phyloP scores from a whole-genome alignment of 208 protist species.

The Novymonas esmeraldas region DNA sequence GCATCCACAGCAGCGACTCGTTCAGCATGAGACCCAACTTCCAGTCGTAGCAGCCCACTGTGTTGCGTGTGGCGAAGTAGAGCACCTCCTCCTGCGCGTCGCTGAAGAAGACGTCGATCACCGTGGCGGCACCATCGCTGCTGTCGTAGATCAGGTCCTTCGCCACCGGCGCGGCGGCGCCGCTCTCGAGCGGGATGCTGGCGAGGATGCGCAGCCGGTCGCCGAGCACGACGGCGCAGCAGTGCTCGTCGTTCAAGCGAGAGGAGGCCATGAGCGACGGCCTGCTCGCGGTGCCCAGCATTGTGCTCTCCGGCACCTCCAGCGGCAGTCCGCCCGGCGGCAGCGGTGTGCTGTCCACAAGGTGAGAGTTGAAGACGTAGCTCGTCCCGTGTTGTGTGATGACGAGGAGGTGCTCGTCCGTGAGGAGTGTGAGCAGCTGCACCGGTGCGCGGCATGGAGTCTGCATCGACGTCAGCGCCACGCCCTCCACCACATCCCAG shows the following conservation, averaged over 20 bases:
- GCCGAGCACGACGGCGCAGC: conserved; percentile 61
- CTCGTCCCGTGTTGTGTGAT: conserved; percentile 47
- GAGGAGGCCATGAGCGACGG: conserved; percentile 40
- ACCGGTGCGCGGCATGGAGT: conserved; percentile 48
- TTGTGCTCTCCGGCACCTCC: conserved; percentile 15
- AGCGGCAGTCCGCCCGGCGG: conserved; percentile 36
- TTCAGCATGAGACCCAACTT: conserved; percentile 67
- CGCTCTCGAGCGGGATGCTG: conserved; percentile 33
- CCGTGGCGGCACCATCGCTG: conserved; percentile 56
- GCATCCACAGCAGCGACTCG: conserved; percentile 74
- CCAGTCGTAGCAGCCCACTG: conserved; percentile 85
- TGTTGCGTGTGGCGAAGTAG: conserved; percentile 72
- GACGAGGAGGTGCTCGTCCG: conserved; percentile 63
- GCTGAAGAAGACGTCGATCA: conserved; percentile 85
- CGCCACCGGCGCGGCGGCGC: conserved; percentile 21
- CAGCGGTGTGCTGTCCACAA: conserved; percentile 43
- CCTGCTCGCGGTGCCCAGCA: conserved; percentile 9
- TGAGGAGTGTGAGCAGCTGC: conserved; percentile 45
- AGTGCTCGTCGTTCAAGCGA: conserved; percentile 41
- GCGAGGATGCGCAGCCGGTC: conserved; percentile 68
- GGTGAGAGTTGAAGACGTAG: conserved; percentile 75
- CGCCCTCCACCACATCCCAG: conserved; percentile 79
- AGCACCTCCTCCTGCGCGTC: conserved; percentile 72
- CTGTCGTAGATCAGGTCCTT: conserved; percentile 78
- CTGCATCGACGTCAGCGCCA: conserved; percentile 53